Evolutionary conservation across 2,329 filamentous ascomycete genomes (phyloP).

Genomic region (Rhinocladiella mackenziei): DNA sequence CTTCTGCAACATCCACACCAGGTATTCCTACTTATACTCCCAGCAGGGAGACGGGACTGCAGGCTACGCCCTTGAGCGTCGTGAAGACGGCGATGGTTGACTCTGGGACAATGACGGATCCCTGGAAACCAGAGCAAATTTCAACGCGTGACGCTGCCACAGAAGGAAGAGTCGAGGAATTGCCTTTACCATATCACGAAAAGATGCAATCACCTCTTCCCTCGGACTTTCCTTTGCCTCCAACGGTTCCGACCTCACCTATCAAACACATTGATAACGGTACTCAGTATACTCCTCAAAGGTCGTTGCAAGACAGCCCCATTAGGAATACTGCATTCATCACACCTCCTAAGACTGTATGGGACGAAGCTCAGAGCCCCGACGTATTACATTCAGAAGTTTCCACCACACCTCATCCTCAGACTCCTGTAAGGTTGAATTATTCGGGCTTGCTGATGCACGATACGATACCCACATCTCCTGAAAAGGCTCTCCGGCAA

Average conservation of each 20-base stretch:
- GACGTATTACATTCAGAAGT: constrained; percentile 26
- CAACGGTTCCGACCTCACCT: constrained; percentile 28
- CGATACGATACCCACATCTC: constrained; percentile 21
- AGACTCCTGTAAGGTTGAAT: constrained; percentile 20
- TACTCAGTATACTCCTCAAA: constrained; percentile 43
- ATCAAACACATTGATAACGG: constrained; percentile 37
- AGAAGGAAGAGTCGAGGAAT: constrained; percentile 1
- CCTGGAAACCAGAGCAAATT: constrained; percentile 44
- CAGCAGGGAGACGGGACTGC: constrained; percentile 12
- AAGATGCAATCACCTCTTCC: constrained; percentile 12
- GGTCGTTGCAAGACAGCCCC: constrained; percentile 35
- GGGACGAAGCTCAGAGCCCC: constrained; percentile 44
- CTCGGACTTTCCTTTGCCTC: constrained; percentile 28
- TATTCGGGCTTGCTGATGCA: constrained; percentile 34
- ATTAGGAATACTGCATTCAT: constrained; percentile 30
- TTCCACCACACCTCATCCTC: constrained; percentile 2
- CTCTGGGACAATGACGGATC: constrained; percentile 60
- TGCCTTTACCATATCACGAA: constrained; percentile 22
- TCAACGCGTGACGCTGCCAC: constrained; percentile 28
- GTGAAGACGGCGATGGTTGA: constrained; percentile 52
- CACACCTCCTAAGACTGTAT: constrained; percentile 41
- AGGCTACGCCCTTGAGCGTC: constrained; percentile 22
- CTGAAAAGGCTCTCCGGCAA: constrained; percentile 16
- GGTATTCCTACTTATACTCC: constrained; percentile 27
- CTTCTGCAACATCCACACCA: constrained; percentile 40